Percentiles rank a stretch among this genome's conserved stretches.
phyloP scores from a whole-genome alignment of 495 filamentous ascomycete species.

The Penicillium parvum region DNA sequence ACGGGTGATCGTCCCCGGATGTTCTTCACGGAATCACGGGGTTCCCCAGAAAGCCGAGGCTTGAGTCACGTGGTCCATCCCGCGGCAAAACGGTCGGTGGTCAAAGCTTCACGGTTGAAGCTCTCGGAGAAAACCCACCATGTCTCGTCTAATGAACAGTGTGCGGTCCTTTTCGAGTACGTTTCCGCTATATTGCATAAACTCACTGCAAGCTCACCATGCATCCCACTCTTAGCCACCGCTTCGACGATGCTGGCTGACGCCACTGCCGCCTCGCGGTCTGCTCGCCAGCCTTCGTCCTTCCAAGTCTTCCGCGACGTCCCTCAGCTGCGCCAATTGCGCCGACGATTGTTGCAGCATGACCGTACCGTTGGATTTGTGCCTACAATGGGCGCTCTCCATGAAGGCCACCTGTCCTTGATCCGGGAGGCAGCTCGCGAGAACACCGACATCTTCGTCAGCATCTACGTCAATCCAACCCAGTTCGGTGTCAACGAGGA shows the following conservation, averaged over 20 bases:
- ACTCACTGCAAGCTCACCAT: constrained; percentile 14
- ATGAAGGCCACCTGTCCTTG: constrained; percentile 83
- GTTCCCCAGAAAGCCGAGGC: constrained; percentile 16
- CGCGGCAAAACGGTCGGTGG: background rate
- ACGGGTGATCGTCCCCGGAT: constrained; percentile 25
- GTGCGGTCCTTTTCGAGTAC: constrained; percentile 29
- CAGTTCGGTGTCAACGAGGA: constrained; percentile 94
- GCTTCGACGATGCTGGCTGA: constrained; percentile 27
- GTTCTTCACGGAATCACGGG: constrained; percentile 11
- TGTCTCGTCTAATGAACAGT: constrained; percentile 26
- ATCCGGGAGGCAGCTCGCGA: constrained; percentile 81
- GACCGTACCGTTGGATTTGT: constrained; percentile 79
- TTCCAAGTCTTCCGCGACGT: constrained; percentile 74
- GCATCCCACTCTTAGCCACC: constrained; percentile 12
- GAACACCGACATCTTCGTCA: constrained; percentile 80
- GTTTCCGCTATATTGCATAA: constrained; percentile 2
- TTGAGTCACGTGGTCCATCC: constrained; percentile 7
- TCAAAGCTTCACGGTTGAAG: background rate
- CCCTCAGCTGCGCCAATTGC: constrained; percentile 64
- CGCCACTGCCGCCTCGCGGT: constrained; percentile 20
- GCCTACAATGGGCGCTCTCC: constrained; percentile 95
- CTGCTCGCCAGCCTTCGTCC: constrained; percentile 26
- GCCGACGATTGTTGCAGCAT: constrained; percentile 60
- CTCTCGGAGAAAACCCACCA: constrained; percentile 12
- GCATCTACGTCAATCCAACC: constrained; percentile 92